A percentile compares a stretch with the other conserved stretches of the same genome.
Conservation (phyloP, 2,329 filamentous ascomycete genomes). For the Alternaria conjuncta region DNA sequence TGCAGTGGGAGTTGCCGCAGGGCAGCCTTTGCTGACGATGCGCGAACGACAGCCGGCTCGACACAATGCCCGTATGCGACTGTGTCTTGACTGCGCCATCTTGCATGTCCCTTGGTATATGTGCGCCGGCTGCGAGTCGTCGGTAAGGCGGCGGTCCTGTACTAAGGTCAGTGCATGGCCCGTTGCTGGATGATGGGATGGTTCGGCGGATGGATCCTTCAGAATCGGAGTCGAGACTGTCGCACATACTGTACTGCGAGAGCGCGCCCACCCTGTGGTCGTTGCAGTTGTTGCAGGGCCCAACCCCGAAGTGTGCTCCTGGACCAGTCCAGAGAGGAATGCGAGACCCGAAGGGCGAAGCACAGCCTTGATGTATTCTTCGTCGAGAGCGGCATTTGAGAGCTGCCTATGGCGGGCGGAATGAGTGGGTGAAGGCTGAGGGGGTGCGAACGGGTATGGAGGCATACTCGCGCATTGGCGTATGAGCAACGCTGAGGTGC, state of each 20-base stretch:
- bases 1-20: background rate
- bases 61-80: background rate
- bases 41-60: background rate
- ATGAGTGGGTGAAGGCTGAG: background rate
- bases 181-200: background rate
- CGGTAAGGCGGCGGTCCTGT: background rate
- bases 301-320: background rate
- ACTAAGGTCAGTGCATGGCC: background rate
- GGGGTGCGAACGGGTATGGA: rapidly evolving
- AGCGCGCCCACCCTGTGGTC: background rate
- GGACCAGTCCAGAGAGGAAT: background rate
- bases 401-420: background rate
- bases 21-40: background rate
- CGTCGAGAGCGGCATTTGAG: background rate
- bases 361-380: background rate
- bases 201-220: background rate
- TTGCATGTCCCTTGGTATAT: background rate
- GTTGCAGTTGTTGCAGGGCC: background rate
- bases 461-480: background rate
- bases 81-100: background rate
- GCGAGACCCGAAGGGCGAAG: background rate
- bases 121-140: background rate
- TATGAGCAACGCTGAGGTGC: background rate
- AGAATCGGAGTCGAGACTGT: no score
- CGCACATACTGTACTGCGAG: no score